These are phyloP conservation scores for Geotrichum citri-aurantii DNA, from an alignment of 1,139 yeast genomes.

Conservation along the genomic window DNA sequence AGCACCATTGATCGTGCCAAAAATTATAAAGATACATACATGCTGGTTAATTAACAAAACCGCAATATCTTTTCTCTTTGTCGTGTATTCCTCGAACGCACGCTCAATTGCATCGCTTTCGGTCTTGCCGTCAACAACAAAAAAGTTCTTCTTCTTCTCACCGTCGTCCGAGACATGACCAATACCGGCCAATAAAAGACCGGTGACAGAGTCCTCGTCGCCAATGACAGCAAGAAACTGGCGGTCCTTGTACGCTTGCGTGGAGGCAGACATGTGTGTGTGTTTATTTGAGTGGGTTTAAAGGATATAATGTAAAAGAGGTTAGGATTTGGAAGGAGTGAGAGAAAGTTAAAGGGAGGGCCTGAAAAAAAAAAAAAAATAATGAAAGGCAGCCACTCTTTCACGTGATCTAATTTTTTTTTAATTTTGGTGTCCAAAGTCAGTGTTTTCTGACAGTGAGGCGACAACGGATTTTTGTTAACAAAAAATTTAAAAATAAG, in stretches of 20 bases:
- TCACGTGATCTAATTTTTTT: neutral
- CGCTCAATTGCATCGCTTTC: slow-evolving; percentile 67
- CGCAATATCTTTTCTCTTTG: slow-evolving; percentile 82
- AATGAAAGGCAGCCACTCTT: neutral
- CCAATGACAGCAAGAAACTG: slow-evolving; percentile 87
- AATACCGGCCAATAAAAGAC: slow-evolving; percentile 89
- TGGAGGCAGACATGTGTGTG: slow-evolving; percentile 14
- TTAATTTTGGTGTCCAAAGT: neutral
- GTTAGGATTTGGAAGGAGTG: neutral
- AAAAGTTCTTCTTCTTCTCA: slow-evolving; percentile 70
- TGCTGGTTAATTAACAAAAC: slow-evolving; percentile 90
- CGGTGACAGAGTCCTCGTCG: slow-evolving; percentile 96
- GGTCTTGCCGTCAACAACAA: slow-evolving; percentile 77
- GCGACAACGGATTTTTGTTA: neutral
- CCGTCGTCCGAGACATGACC: slow-evolving; percentile 68
- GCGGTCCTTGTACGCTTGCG: slow-evolving; percentile 47
- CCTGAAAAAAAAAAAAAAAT: neutral
- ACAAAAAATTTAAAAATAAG: neutral
- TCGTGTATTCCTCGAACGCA: slow-evolving; percentile 70
- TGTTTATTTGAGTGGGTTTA: neutral
- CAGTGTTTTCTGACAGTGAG: neutral
- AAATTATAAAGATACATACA: slow-evolving; percentile 27
- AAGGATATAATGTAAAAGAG: neutral
- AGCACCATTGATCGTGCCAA: neutral
- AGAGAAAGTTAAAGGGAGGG: neutral